Evolutionary conservation across 1,139 yeast genomes (phyloP), one percentile per base, ranked within the genome.

Genomic region (Pneumocystis oryctolagi): DNA sequence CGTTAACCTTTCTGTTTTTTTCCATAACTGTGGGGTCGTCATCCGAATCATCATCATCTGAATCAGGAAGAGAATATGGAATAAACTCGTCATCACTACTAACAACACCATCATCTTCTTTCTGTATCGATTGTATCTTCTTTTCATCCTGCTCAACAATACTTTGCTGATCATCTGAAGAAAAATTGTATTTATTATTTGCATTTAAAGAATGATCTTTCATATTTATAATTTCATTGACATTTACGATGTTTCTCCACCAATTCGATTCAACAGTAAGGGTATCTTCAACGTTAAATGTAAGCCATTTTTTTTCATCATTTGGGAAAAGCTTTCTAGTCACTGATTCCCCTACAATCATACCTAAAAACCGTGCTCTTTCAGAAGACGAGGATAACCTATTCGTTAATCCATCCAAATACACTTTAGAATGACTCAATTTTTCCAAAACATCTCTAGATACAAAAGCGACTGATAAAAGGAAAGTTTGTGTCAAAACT

Each of bases 11-110:
- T 35, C 18, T 55, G n/a, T 55, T 55, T 35, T 35, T 31, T 18
- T 31, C 39, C 18, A 18, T 35, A 55, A 32, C n/a, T 18, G 39
- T 31, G n/a, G 58, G 58, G 18, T 55, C 58, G 18, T 55, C 58
- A 55, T 55, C 58, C n/a, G 58, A 55, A n/a, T 55, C 58, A 16
- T 55, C 58, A 18, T 55, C 58, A 18, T 55, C 58, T n/a, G 39
- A 55, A 35, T 55, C 58, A 16, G 58, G 58, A n/a, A 55, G 35
- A 32, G 58, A 16, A 18, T 55, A 55, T 14, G 58, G 58, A 16
- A 55, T 20, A 16, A 55, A 55, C 8, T 55, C 58, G 18, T 55
- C 39, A 16, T 55, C 37, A n/a, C 2, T 9, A 55, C 20, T n/a
- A n/a, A 18, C 58, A 55, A 35, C 20, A 35, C 9, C n/a, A 55